These are phyloP conservation scores for Brassica nigra DNA, from an alignment of 345 rosid genomes.

Conservation along the genomic window DNA sequence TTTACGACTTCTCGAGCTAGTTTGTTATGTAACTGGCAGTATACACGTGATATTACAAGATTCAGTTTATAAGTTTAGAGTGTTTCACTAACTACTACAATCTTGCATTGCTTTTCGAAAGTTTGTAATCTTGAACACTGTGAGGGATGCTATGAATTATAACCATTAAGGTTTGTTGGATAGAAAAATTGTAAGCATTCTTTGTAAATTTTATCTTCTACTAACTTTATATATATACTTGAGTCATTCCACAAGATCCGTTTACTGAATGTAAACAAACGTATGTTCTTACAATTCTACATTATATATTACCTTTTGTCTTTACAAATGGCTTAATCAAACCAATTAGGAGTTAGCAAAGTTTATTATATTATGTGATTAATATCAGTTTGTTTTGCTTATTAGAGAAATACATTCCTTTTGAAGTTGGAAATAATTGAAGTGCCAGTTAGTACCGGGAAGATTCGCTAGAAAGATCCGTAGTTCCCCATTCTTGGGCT, in stretches of 20 bases:
- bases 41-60: background rate
- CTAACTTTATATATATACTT: background rate
- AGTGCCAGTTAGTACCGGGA: no score
- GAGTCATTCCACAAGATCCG: background rate
- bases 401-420: background rate
- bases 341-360: background rate
- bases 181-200: background rate
- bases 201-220: background rate
- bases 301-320: background rate
- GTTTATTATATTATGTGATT: background rate
- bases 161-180: background rate
- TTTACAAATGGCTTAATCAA: background rate
- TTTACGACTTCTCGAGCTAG: background rate
- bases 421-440: background rate
- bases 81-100: background rate
- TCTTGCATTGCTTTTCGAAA: background rate
- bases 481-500: slow-evolving; percentile 1
- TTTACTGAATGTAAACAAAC: background rate
- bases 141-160: background rate
- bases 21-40: background rate
- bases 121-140: background rate
- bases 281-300: background rate
- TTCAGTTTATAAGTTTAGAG: background rate
- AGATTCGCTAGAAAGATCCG: no score
- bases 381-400: background rate